Evolutionary conservation across 768 basidiomycete species (phyloP), one percentile per base, ranked within the genome.

Genomic region (Amanita molliuscula): DNA sequence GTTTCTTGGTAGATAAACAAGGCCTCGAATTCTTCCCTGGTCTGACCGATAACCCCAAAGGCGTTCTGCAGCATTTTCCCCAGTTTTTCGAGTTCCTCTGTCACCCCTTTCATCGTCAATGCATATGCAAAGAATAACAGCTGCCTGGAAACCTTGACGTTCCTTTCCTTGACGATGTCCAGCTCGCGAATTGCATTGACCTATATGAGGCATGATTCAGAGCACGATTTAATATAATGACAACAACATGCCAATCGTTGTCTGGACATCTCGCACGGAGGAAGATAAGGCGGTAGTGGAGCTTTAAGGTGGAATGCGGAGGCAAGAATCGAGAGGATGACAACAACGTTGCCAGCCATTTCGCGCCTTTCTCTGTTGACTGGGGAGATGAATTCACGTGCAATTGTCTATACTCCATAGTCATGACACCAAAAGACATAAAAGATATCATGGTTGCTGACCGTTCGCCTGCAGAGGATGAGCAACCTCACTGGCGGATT

Each of bases 101-200:
- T 96, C 34, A 96, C 88, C 6, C 92, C 91, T 62, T 90, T 86
- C 91, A 96, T 94, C 48, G 89, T 87, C 52, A 93, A 70, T 0
- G 89, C 89, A 58, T 97, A 98, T 1, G 92, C 93, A 58, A 95
- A 94, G 67, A 90, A 97, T 16, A 98, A 73, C 3, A 99, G 71
- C 56, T 96, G 88, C 16, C 83, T 72, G 1, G 91, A 93, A 1
- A 81, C 86, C 57, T 84, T 80, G 11, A 85, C 82, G 29, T 89
- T 81, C 3, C 90, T 77, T 44, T 79, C 82, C 57, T 81, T 84
- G n/a, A 96, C 90, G 8, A 95, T 80, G n/a, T 93, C 87, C 6
- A 97, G 74, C 36, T 73, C 72, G 26, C 90, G 72, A 56, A 98
- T 89, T 1, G 88, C 88, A 13, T 81, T 77, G 8, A 96, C 87